Evolutionary conservation across 306 rosid species (phyloP), one percentile per base, ranked within the genome.

Genomic region (Lathyrus tuberosus): DNA sequence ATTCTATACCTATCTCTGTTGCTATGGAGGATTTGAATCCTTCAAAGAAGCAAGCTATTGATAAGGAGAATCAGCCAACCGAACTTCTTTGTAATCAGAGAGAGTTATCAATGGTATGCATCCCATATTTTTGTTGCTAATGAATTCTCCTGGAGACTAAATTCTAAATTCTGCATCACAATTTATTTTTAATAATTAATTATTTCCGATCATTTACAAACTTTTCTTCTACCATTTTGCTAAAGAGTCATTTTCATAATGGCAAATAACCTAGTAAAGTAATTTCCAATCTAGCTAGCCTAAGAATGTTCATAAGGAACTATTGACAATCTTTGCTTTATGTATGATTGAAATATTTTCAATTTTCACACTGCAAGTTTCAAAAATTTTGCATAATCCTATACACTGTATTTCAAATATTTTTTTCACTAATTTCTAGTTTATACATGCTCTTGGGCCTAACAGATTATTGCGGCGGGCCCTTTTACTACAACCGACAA

Each of bases 401-500:
- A 22, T 71, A 37, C 51, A 44, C 18, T n/a, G 13, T 40, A 51
- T 51, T 35, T 35, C 40, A 42, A 12, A 42, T 42, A 43, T 35
- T 65, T 73, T 14, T 77, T 59, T 61, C 62, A 6, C 64, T 69
- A 17, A 42, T 62, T 66, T 28, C 11, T 41, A 62, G 49, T 73
- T 63, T 67, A 43, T 40, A 8, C 33, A 26, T 46, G 38, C 28
- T 56, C 74, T 73, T 62, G 44, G 71, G 65, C 72, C 58, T 74
- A n/a, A 81, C 87, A 94, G 99, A 82, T 94, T 62, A 83, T 94
- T 62, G 97, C 97, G 20, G 90, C 97, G 2, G 99, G 97, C 70
- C 99, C 96, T 56, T 91, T 88, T 80, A 87, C 97, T 37, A 91
- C 99, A 20, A 77, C 83, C 52, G 99, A 88, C 86, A 94, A 94